phyloP scores from a whole-genome alignment of 371 early-diverging fungal genomes.

The Coemansia sp. region DNA sequence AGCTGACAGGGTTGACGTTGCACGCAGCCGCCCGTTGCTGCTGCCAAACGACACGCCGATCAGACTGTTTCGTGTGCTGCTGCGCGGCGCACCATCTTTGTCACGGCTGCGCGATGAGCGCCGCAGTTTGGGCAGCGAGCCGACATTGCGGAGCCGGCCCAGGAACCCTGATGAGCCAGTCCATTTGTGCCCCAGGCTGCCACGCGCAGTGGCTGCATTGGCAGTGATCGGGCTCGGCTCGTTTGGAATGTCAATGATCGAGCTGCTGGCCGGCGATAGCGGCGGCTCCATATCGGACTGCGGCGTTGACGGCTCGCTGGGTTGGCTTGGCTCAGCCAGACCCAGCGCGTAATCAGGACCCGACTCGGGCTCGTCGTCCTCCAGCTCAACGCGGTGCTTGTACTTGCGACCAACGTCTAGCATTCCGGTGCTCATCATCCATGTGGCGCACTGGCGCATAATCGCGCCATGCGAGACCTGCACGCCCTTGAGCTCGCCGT shows the following conservation, averaged over 20 bases:
- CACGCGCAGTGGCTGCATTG: not conserved
- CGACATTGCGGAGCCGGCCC: constrained; percentile 44
- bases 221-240: not conserved
- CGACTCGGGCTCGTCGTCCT: constrained; percentile 21
- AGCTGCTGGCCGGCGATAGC: not conserved
- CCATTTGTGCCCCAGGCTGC: constrained; percentile 32
- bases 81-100: not conserved
- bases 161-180: constrained; percentile 30
- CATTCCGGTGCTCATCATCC: constrained; percentile 50
- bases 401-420: constrained; percentile 51
- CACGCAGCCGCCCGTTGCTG: constrained; percentile 21
- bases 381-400: constrained; percentile 47
- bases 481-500: constrained; percentile 84
- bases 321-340: constrained; percentile 16
- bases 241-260: not conserved
- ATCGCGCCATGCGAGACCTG: constrained; percentile 76
- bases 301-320: constrained; percentile 24
- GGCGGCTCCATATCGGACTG: constrained; percentile 1
- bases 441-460: constrained; percentile 66
- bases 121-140: constrained; percentile 38
- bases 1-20: constrained; percentile 26
- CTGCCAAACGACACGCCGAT: constrained; percentile 5
- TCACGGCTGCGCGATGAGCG: constrained; percentile 31
- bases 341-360: constrained; percentile 27
- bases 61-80: constrained; percentile 29